A percentile compares a stretch with the other conserved stretches of the same genome.
Evolutionary conservation across 2,329 filamentous ascomycete genomes (phyloP).

Genomic region (Monilinia fructicola): DNA sequence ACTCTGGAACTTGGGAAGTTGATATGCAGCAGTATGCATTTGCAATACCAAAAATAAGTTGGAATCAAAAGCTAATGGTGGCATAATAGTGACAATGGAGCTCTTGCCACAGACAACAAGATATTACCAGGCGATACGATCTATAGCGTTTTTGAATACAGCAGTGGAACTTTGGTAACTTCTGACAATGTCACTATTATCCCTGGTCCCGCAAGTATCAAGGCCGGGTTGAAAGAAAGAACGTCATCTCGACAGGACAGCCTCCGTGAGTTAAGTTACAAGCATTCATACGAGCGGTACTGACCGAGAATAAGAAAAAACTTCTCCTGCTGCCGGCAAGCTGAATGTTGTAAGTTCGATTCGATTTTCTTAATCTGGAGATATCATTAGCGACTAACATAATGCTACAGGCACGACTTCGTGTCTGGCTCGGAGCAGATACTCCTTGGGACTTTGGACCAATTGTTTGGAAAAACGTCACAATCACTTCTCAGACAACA

Average conservation of each 20-base stretch:
- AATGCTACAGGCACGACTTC: slow-evolving; percentile 25
- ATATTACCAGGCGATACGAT: slow-evolving; percentile 15
- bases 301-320: neutral
- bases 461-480: slow-evolving; percentile 24
- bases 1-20: slow-evolving; percentile 27
- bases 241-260: neutral
- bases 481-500: slow-evolving; percentile 5
- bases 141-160: neutral
- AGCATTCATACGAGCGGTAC: neutral
- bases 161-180: neutral
- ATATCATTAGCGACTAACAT: neutral
- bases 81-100: neutral
- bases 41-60: too few relatives aligned
- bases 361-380: neutral
- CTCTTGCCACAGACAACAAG: slow-evolving; percentile 1
- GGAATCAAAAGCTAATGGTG: neutral
- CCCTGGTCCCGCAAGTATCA: neutral
- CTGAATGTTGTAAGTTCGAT: slow-evolving; percentile 8
- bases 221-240: neutral
- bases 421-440: neutral
- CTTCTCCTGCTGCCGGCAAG: neutral
- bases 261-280: neutral
- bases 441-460: slow-evolving; percentile 32
- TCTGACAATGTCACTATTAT: neutral
- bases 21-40: neutral